Evolutionary conservation across 2,329 filamentous ascomycete species (phyloP).

Genomic region (Colletotrichum tamarilloi): DNA sequence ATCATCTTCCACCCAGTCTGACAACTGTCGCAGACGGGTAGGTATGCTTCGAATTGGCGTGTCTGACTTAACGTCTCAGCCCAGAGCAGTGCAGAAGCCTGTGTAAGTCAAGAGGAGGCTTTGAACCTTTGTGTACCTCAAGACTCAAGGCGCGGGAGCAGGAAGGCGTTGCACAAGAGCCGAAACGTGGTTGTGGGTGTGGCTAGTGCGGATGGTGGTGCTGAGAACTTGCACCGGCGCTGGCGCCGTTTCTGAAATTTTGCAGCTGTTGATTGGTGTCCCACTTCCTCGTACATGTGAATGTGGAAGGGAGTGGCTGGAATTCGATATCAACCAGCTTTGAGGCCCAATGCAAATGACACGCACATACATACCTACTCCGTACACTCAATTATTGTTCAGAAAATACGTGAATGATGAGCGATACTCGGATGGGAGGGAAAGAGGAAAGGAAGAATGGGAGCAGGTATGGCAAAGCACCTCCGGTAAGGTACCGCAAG

Average conservation of each 20-base stretch:
- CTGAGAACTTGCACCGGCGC: background rate
- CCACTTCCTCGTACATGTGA: background rate
- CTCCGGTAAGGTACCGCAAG: too few species aligned
- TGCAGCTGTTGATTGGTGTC: constrained; percentile 3
- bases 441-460: background rate
- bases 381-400: background rate
- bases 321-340: constrained; percentile 10
- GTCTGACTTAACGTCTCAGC: constrained; percentile 24
- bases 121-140: background rate
- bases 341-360: background rate
- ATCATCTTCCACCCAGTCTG: background rate
- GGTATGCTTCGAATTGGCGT: background rate
- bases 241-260: constrained; percentile 25
- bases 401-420: background rate
- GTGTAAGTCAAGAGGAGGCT: constrained; percentile 14
- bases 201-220: constrained; percentile 8
- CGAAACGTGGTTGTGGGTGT: constrained; percentile 33
- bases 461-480: background rate
- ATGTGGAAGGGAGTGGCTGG: constrained; percentile 26
- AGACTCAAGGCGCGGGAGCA: background rate
- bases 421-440: background rate
- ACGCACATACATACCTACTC: too few species aligned
- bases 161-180: constrained; percentile 19
- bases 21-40: constrained; percentile 4
- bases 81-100: constrained; percentile 1